Evolutionary conservation across 1,284 basidiomycete species (phyloP), one percentile per base, ranked within the genome.

Genomic region (Malassezia vespertilionis): DNA sequence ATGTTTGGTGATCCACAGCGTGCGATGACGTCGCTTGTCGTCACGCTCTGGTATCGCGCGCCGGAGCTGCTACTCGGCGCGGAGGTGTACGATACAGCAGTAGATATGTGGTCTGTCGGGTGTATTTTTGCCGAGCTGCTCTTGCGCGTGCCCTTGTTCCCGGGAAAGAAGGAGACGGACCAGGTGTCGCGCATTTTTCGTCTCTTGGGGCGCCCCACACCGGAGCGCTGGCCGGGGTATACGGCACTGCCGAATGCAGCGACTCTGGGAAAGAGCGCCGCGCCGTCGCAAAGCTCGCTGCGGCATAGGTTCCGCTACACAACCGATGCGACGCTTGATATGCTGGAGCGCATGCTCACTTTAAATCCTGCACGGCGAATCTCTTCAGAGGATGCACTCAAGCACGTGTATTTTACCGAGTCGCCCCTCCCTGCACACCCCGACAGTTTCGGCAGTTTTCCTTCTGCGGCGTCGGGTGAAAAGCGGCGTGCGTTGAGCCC

Each of bases 121-220:
- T 99, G 93, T 75, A 96, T 99, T 60, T 96, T 97, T 69, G 91
- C 85, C 20, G 93, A 99, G 71, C 76, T 99, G 33, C 80, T 99
- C 57, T 76, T 88, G 57, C 87, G 86, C 56, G 87, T 90, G 69
- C 88, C 93, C 1, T 75, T 97, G 11, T 89, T 97, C 67, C 88
- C 89, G 69, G 90, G 90, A n/a, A 84, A 89, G 66, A 82, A 83
- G 36, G 93, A 99, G 72, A 76, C 90, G 11, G 91, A 99, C 65
- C 82, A 97, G 57, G 76, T 97, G 0, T 38, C 34, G 2, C 55
- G 76, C 72, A 79, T 97, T 42, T 91, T 91, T 75, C 85, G 82
- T 67, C 78, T 96, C 7, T 79, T 97, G 0, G 93, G 93, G 0
- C 80, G 83, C 23, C 91, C 93, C 0, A 88, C 83, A 4, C 79